These are phyloP conservation scores for Zanthoxylum bungeanum DNA, from an alignment of 345 rosid genomes.

Conservation along the genomic window DNA sequence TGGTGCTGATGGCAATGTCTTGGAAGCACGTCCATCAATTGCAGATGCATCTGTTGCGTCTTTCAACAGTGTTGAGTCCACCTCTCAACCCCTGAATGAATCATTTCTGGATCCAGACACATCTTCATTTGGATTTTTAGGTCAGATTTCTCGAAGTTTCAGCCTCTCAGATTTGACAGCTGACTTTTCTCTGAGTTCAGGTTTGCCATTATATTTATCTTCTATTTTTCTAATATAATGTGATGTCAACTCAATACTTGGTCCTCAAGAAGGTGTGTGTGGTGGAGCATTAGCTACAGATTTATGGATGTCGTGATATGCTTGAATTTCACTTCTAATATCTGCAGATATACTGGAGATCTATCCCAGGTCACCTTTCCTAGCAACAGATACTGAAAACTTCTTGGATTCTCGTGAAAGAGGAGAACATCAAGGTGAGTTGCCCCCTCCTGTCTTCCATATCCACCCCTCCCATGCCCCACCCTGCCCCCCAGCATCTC, in stretches of 20 bases:
- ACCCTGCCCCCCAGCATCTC: too few species aligned
- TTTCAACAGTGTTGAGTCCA: constrained; percentile 70
- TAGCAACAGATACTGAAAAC: constrained; percentile 44
- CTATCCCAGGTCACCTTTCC: constrained; percentile 81
- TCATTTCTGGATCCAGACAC: constrained; percentile 67
- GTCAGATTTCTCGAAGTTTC: constrained; percentile 77
- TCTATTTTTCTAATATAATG: not conserved
- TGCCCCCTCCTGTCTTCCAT: not conserved
- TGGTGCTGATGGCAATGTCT: constrained; percentile 63
- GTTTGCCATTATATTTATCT: constrained; percentile 31
- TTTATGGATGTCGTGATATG: not conserved
- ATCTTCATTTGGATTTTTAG: constrained; percentile 71
- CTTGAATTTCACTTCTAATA: constrained; percentile 2
- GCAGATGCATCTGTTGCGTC: constrained; percentile 69
- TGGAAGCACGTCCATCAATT: constrained; percentile 62
- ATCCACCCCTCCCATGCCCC: too few species aligned
- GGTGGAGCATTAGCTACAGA: not conserved
- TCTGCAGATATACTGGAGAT: constrained; percentile 77
- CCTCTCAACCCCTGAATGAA: constrained; percentile 67
- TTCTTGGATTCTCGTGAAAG: constrained; percentile 61
- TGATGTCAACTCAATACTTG: not conserved
- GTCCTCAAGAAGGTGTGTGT: not conserved
- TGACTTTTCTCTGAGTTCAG: constrained; percentile 88
- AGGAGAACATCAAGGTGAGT: constrained; percentile 65
- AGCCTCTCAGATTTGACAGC: constrained; percentile 94